These are phyloP conservation scores for Eimeria sp. DNA, from an alignment of 169 alveolate genomes.

Conservation along the genomic window DNA sequence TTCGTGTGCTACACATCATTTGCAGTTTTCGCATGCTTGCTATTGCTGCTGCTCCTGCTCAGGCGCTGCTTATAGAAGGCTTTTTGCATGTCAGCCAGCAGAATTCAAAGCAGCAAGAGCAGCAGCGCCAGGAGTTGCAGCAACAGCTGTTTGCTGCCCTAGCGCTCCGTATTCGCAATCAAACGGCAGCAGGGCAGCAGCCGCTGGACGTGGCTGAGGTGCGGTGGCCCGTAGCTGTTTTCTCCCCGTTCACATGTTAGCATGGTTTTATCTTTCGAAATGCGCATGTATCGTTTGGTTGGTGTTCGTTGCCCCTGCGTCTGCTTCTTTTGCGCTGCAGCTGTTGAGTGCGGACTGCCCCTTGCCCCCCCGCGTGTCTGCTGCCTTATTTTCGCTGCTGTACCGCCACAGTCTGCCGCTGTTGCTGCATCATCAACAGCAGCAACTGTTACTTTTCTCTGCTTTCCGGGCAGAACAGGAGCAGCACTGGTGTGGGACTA, in stretches of 20 bases:
- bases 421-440: constrained; percentile 65
- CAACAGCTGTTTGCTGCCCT: constrained; percentile 67
- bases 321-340: constrained; percentile 45
- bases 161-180: constrained; percentile 62
- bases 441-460: constrained; percentile 45
- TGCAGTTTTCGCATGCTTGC: constrained; percentile 10
- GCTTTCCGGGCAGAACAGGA: constrained; percentile 61
- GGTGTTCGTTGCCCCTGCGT: constrained; percentile 5
- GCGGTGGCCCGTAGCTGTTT: neutral
- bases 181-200: constrained; percentile 62
- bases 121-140: constrained; percentile 60
- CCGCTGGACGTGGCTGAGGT: constrained; percentile 69
- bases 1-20: neutral
- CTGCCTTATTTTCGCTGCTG: constrained; percentile 61
- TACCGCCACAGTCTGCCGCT: constrained; percentile 65
- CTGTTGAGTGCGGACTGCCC: constrained; percentile 71
- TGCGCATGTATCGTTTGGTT: neutral
- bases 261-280: neutral
- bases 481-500: constrained; percentile 49
- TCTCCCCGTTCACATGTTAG: neutral
- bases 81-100: constrained; percentile 6
- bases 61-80: constrained; percentile 54
- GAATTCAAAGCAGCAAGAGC: constrained; percentile 18
- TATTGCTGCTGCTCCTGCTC: neutral
- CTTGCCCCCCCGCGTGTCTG: constrained; percentile 71